phyloP scores from a whole-genome alignment of 2,329 filamentous ascomycete genomes.

The Botrytis aclada region DNA sequence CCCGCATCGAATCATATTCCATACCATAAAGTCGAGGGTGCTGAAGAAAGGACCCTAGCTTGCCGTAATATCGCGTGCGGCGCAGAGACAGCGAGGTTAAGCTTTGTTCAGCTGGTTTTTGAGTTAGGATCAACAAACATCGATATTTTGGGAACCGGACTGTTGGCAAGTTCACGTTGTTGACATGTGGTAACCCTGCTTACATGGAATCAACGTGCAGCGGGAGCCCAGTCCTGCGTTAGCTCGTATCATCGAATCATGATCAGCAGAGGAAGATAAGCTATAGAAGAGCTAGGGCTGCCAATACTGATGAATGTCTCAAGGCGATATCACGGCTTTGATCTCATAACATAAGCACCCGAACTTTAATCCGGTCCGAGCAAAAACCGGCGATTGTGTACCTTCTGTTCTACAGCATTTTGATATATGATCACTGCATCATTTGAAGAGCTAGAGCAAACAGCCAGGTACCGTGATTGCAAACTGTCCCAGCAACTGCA shows the following conservation, averaged over 20 bases:
- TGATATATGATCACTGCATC: not conserved
- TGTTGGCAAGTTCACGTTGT: not conserved
- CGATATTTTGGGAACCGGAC: not conserved
- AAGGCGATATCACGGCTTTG: not conserved
- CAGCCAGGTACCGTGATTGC: not conserved
- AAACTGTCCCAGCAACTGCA: not conserved
- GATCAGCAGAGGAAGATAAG: not conserved
- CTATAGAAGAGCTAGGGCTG: not conserved
- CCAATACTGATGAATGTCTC: not conserved
- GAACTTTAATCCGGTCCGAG: not conserved
- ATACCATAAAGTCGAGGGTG: not conserved
- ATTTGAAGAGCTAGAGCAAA: not conserved
- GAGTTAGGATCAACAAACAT: not conserved
- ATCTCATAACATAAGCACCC: not conserved
- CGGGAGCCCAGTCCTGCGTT: not conserved
- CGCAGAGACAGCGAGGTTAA: not conserved
- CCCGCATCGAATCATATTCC: not conserved
- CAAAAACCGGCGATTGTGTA: not conserved
- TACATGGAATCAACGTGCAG: not conserved
- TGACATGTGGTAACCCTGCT: conserved; percentile 7
- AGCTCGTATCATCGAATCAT: not conserved
- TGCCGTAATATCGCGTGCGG: not conserved
- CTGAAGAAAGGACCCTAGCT: conserved; percentile 8
- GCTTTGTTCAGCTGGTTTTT: not conserved
- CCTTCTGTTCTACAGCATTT: not conserved